Evolutionary conservation across 805 yeast genomes (phyloP).

Genomic region (Metschnikowia lachancei): DNA sequence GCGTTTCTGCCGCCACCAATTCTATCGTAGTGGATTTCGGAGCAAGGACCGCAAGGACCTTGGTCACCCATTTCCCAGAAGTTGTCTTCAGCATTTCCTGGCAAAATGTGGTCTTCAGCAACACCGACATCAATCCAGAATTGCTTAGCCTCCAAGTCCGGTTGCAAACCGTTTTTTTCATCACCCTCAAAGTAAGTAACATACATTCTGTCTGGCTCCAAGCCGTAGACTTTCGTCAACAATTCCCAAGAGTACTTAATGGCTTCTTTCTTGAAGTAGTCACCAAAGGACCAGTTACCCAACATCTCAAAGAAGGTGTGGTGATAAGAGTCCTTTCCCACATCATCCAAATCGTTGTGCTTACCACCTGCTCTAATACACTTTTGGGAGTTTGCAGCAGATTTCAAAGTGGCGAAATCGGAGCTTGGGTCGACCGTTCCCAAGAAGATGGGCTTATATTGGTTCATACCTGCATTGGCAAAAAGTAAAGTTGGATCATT

Average conservation of each 20-base stretch:
- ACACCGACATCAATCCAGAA: constrained; percentile 88
- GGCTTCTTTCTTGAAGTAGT: constrained; percentile 95
- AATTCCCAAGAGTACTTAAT: constrained; percentile 87
- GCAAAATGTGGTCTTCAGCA: constrained; percentile 85
- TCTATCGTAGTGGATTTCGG: constrained; percentile 96
- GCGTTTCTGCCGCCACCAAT: constrained; percentile 99
- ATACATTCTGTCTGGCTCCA: constrained; percentile 75
- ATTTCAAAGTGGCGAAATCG: constrained; percentile 75
- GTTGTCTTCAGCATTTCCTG: constrained; percentile 87
- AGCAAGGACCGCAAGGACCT: constrained; percentile 99
- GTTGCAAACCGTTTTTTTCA: constrained; percentile 71
- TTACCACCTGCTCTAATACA: constrained; percentile 99
- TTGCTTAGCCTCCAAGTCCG: constrained; percentile 91
- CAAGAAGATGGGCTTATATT: constrained; percentile 93
- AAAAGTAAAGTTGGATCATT: constrained; percentile 96
- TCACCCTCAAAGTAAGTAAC: constrained; percentile 98
- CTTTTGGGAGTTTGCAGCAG: constrained; percentile 95
- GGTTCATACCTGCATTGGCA: constrained; percentile 99
- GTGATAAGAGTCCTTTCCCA: constrained; percentile 95
- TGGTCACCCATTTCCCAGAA: constrained; percentile 99
- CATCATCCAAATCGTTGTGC: constrained; percentile 97
- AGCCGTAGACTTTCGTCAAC: constrained; percentile 79
- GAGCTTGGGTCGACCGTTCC: constrained; percentile 97
- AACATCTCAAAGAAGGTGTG: constrained; percentile 99
- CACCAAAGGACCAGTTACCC: constrained; percentile 99